A percentile compares a stretch with the other conserved stretches of the same genome.
phyloP scores from a whole-genome alignment of 2,329 filamentous ascomycete species.

The Aspergillus melleus region DNA sequence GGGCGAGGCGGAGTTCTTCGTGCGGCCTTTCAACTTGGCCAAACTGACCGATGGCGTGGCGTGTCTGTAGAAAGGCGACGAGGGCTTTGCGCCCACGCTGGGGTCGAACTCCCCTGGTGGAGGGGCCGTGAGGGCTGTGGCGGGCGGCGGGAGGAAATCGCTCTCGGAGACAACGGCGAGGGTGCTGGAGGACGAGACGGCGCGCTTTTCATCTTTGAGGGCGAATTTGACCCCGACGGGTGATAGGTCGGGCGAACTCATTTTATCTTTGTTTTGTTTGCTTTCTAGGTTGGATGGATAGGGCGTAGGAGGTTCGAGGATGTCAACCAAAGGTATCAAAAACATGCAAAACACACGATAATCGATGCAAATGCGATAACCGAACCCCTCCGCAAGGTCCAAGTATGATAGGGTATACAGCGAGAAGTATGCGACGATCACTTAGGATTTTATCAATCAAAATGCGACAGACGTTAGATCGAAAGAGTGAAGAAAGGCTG shows the following conservation, averaged over 20 bases:
- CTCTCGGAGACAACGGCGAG: slow-evolving; percentile 2
- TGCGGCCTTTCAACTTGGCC: slow-evolving; percentile 28
- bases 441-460: no score
- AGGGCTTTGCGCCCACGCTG: slow-evolving; percentile 40
- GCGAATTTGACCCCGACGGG: background rate
- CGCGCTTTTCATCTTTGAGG: background rate
- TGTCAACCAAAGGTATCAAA: background rate
- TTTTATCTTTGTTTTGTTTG: background rate
- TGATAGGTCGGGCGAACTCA: background rate
- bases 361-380: background rate
- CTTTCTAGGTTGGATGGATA: background rate
- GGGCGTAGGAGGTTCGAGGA: no score
- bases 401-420: background rate
- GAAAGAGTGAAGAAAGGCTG: no score
- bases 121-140: background rate
- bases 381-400: background rate
- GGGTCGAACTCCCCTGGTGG: slow-evolving; percentile 38
- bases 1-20: slow-evolving; percentile 15
- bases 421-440: background rate
- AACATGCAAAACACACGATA: background rate
- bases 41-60: slow-evolving; percentile 30
- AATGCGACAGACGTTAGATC: no score
- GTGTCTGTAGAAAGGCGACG: slow-evolving; percentile 47
- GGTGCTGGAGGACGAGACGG: background rate
- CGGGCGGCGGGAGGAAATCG: background rate